Base-by-base conservation (phyloP, 371 early-diverging fungal genomes). In the Funneliformis caledonium region DNA sequence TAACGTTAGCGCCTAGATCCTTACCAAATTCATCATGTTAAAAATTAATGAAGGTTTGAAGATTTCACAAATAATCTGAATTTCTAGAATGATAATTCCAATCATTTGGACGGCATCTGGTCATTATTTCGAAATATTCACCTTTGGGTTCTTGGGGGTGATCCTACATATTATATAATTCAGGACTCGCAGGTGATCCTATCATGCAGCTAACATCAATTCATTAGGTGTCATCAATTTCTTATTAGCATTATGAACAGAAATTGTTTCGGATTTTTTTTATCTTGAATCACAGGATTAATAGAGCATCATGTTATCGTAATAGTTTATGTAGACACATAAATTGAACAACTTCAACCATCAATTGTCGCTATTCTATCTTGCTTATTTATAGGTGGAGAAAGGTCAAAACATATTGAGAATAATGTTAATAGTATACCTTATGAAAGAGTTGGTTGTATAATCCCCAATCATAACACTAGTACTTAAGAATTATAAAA, bases 101-200 rank as follows among this genome's bases (percentile, higher is more conserved):
- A 22, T 16, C 8, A 47, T 81, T 10, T 81, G 81, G 81, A 67
- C 61, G 1, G 4, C 9, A 19, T 22, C 1, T 76, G 81, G 76
- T 56, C 60, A 26, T 7, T 67, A 33, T 52, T 42, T 26, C 56
- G 81, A 12, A 4, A 47, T 76, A 47, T 52, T 42, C 14, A 31
- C 76, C 76, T 12, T 48, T 81, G n/a, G 81, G 81, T 5, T 76
- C 76, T 11, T 81, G 81, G 81, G 81, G n/a, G n/a, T 81, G 81
- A 77, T 56, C 77, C 8, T 77, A 81, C 56, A 47, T 68, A 33
- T 14, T 77, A 19, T 19, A 76, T 47, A 50, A 47, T 22, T 48
- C 31, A 8, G 72, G 72, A 56, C 45, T 52, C 33, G n/a, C 47
- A 10, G 70, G 72, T 0, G 68, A 77, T 52, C 65, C 81, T 1